Evolutionary conservation across 2,329 filamentous ascomycete genomes (phyloP).

Genomic region (Botryotinia convoluta): DNA sequence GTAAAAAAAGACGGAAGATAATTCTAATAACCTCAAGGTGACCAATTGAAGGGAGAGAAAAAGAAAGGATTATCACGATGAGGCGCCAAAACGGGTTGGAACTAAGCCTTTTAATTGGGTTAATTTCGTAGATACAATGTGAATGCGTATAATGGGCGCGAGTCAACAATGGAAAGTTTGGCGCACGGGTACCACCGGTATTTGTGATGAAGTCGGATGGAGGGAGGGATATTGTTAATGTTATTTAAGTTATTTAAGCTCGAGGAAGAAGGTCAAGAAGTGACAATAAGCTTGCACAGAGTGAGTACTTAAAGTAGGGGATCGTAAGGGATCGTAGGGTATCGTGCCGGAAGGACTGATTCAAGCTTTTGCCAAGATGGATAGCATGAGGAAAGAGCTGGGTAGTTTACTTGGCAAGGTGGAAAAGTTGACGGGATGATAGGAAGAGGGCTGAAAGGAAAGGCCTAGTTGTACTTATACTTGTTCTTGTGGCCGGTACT

Average conservation of each 20-base stretch:
- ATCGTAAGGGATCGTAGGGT: neutral
- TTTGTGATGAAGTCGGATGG: neutral
- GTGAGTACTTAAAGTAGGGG: no score
- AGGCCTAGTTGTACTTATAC: neutral
- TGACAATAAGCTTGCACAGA: no score
- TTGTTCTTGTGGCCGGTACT: neutral
- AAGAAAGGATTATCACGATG: neutral
- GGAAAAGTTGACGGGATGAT: neutral
- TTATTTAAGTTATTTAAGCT: neutral
- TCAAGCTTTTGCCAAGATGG: slow-evolving; percentile 8
- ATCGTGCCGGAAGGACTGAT: neutral
- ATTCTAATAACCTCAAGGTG: neutral
- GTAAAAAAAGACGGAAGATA: neutral
- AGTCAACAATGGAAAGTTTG: neutral
- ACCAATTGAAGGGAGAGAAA: neutral
- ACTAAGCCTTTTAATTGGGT: neutral
- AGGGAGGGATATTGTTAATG: neutral
- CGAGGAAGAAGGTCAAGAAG: neutral
- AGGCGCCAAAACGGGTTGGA: neutral
- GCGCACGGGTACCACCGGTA: neutral
- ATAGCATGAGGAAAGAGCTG: neutral
- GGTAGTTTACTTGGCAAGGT: neutral
- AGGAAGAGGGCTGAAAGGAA: neutral
- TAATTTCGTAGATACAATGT: slow-evolving; percentile 1
- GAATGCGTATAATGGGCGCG: neutral